A percentile compares a stretch with the other conserved stretches of the same genome.
These are phyloP conservation scores for Vaccinium vitisidaea DNA, from an alignment of 148 eudicot species.

Conservation along the genomic window DNA sequence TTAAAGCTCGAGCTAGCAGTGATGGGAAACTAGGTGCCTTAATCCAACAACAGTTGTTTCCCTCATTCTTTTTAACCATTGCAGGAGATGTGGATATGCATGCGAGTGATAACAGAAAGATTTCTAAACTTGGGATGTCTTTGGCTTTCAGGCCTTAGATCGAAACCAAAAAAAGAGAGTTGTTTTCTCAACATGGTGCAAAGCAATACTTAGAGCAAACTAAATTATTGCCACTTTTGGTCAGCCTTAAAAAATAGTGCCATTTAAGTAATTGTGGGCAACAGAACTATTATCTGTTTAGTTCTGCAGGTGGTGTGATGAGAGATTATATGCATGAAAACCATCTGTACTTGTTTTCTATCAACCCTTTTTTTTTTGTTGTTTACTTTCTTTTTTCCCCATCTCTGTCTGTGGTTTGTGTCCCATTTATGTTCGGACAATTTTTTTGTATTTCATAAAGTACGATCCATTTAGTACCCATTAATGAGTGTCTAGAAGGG, in stretches of 20 bases:
- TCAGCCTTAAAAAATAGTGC: background rate
- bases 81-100: constrained; percentile 5
- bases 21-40: constrained; percentile 11
- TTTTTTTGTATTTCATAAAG: background rate
- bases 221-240: background rate
- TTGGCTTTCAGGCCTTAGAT: constrained; percentile 13
- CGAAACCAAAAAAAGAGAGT: background rate
- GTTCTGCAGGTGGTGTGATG: background rate
- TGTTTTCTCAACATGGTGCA: background rate
- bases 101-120: background rate
- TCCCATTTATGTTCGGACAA: background rate
- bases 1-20: constrained; percentile 17
- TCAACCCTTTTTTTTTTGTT: too few relatives aligned
- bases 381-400: background rate
- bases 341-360: background rate
- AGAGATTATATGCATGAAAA: background rate
- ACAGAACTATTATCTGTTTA: background rate
- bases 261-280: background rate
- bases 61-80: constrained; percentile 7
- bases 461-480: background rate
- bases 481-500: background rate
- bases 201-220: background rate
- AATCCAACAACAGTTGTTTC: constrained; percentile 12
- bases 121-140: constrained; percentile 15
- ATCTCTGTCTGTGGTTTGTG: background rate